These are phyloP conservation scores for Aspergillus transmontanensis DNA, from an alignment of 2,329 filamentous ascomycete genomes.

Conservation along the genomic window DNA sequence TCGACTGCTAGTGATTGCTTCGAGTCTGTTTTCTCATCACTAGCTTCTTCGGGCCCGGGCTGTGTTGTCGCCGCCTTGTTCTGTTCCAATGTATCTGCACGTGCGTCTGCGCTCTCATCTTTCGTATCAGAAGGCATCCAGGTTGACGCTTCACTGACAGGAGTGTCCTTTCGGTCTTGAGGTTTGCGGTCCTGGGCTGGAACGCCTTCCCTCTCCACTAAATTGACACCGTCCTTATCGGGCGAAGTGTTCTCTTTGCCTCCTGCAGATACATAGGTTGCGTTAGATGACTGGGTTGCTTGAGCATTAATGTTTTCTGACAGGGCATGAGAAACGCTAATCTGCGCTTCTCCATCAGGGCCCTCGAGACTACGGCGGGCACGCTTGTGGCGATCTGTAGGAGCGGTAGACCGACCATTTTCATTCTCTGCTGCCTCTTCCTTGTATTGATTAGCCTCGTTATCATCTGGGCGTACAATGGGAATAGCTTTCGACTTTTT, in stretches of 20 bases:
- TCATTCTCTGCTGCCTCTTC: slow-evolving; percentile 55
- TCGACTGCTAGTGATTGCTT: slow-evolving; percentile 14
- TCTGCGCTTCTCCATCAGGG: slow-evolving; percentile 73
- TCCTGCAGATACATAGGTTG: slow-evolving; percentile 32
- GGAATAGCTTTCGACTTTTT: slow-evolving; percentile 83
- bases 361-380: slow-evolving; percentile 66
- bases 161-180: slow-evolving; percentile 30
- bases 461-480: slow-evolving; percentile 69
- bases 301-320: slow-evolving; percentile 34
- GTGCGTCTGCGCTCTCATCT: slow-evolving; percentile 44
- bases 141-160: slow-evolving; percentile 46
- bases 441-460: slow-evolving; percentile 41
- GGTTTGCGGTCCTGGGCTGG: slow-evolving; percentile 45
- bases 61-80: slow-evolving; percentile 12
- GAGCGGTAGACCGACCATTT: slow-evolving; percentile 63
- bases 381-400: slow-evolving; percentile 74
- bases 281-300: slow-evolving; percentile 26
- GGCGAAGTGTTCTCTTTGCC: slow-evolving; percentile 42
- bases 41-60: slow-evolving; percentile 13
- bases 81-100: slow-evolving; percentile 52
- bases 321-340: slow-evolving; percentile 58
- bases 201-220: slow-evolving; percentile 34
- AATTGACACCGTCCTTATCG: slow-evolving; percentile 40
- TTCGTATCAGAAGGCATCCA: slow-evolving; percentile 66
- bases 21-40: slow-evolving; percentile 15